Evolutionary conservation across 176 grass and related monocot genomes (phyloP).

Genomic region (Themeda triandra): DNA sequence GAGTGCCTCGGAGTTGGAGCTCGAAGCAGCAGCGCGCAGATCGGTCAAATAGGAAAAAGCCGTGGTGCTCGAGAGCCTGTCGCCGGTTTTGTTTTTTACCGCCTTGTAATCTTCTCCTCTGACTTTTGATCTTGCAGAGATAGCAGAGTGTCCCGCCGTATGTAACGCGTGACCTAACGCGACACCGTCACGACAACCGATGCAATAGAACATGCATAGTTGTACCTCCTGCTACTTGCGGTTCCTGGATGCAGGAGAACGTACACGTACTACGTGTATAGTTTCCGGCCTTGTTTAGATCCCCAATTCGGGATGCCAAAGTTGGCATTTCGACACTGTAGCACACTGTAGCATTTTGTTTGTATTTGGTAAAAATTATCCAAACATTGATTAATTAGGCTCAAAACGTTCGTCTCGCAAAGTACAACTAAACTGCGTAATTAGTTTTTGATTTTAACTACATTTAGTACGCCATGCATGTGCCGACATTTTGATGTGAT

Average conservation of each 20-base stretch:
- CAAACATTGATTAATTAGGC: too few species aligned
- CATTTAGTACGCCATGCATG: too few species aligned
- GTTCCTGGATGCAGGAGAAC: neutral
- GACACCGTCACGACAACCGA: slow-evolving; percentile 35
- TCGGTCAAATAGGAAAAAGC: slow-evolving; percentile 48
- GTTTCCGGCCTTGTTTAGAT: too few species aligned
- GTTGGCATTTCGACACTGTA: too few species aligned
- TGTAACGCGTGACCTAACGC: neutral
- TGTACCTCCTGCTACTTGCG: neutral
- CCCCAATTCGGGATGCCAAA: too few species aligned
- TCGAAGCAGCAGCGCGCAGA: neutral
- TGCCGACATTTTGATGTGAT: too few species aligned
- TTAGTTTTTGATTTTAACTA: too few species aligned
- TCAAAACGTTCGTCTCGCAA: too few species aligned
- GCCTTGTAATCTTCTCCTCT: slow-evolving; percentile 45
- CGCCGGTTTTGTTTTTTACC: slow-evolving; percentile 45
- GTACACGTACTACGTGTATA: too few species aligned
- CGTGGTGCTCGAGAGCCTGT: neutral
- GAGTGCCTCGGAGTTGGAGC: slow-evolving; percentile 18
- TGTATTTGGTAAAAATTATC: too few species aligned
- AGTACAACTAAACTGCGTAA: too few species aligned
- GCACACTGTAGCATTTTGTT: too few species aligned
- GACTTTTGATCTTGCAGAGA: slow-evolving; percentile 22
- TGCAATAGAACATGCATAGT: slow-evolving; percentile 18
- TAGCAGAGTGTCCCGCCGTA: neutral